Percentiles rank a stretch among this genome's conserved stretches.
Conservation (phyloP, 352 stramenopile genomes). For the Phytophthora litchii region DNA sequence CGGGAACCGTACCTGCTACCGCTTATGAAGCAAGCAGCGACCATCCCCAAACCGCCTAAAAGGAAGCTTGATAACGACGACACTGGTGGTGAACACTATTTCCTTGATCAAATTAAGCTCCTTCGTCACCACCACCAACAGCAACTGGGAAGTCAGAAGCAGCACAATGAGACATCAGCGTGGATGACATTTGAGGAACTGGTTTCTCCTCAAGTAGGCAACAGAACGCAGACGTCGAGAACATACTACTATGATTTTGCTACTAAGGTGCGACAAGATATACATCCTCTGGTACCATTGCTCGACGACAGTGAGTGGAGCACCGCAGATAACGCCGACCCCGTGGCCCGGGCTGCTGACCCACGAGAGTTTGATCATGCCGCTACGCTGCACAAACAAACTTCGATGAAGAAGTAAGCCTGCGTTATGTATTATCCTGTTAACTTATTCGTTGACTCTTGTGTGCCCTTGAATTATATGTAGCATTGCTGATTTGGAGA, state of each 20-base stretch:
- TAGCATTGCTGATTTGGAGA: conserved; percentile 60
- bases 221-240: conserved; percentile 4
- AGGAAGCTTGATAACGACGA: conserved; percentile 21
- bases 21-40: conserved; percentile 54
- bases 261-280: conserved; percentile 34
- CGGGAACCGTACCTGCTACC: conserved; percentile 55
- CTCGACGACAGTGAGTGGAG: conserved; percentile 23
- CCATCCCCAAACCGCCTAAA: conserved; percentile 51
- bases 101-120: conserved; percentile 54
- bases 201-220: conserved; percentile 4
- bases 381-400: conserved; percentile 47
- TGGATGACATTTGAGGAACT: conserved; percentile 65
- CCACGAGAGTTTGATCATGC: conserved; percentile 56
- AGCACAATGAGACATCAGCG: conserved; percentile 11
- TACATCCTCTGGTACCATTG: conserved; percentile 45
- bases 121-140: conserved; percentile 37
- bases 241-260: conserved; percentile 76
- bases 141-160: conserved; percentile 1
- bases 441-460: conserved; percentile 5
- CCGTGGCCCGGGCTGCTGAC: conserved; percentile 33
- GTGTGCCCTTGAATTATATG: not conserved
- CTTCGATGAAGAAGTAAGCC: conserved; percentile 59
- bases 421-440: not conserved
- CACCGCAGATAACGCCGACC: conserved; percentile 14
- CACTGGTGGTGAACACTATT: conserved; percentile 44